Percentiles rank a stretch among this genome's conserved stretches.
Evolutionary conservation across 257 asterid species (phyloP).

Genomic region (Solanum gandarillasii): DNA sequence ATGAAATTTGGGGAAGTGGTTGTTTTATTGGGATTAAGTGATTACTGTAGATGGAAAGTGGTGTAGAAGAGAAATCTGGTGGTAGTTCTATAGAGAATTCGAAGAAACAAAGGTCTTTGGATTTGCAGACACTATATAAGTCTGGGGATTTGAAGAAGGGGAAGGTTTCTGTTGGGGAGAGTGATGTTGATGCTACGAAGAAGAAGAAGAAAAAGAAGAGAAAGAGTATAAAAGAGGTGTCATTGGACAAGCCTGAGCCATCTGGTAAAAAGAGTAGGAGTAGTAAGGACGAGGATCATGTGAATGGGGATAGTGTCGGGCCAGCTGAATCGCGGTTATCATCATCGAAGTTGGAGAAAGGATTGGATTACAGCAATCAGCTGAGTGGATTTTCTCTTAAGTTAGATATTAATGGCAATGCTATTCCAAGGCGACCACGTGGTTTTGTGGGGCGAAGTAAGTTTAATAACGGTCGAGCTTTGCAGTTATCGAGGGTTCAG

Average conservation of each 20-base stretch:
- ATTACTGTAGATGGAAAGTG: slow-evolving; percentile 1
- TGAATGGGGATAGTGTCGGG: slow-evolving; percentile 23
- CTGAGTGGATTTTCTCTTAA: slow-evolving; percentile 43
- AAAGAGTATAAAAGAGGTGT: slow-evolving; percentile 43
- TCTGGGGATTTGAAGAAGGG: slow-evolving; percentile 28
- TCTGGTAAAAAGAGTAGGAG: slow-evolving; percentile 50
- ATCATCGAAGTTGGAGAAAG: slow-evolving; percentile 19
- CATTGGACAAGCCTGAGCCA: slow-evolving; percentile 39
- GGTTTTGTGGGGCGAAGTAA: slow-evolving; percentile 53
- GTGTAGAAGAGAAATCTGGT: slow-evolving; percentile 1
- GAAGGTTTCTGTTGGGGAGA: slow-evolving; percentile 11
- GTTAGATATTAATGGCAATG: slow-evolving; percentile 45
- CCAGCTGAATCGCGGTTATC: slow-evolving; percentile 1
- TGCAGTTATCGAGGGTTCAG: slow-evolving; percentile 22
- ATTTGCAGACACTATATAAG: slow-evolving; percentile 64
- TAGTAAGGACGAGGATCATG: slow-evolving; percentile 23
- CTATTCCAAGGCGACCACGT: slow-evolving; percentile 83
- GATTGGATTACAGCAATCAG: slow-evolving; percentile 21
- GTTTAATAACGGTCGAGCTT: slow-evolving; percentile 20
- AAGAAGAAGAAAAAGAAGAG: slow-evolving; percentile 42
- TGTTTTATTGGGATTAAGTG: background rate
- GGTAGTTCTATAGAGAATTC: slow-evolving; percentile 17
- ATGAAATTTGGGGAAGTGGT: background rate
- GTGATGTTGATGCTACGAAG: slow-evolving; percentile 17
- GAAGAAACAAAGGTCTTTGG: slow-evolving; percentile 74